phyloP scores from a whole-genome alignment of 23 red algal genomes.

The Pyropia haitanensis region DNA sequence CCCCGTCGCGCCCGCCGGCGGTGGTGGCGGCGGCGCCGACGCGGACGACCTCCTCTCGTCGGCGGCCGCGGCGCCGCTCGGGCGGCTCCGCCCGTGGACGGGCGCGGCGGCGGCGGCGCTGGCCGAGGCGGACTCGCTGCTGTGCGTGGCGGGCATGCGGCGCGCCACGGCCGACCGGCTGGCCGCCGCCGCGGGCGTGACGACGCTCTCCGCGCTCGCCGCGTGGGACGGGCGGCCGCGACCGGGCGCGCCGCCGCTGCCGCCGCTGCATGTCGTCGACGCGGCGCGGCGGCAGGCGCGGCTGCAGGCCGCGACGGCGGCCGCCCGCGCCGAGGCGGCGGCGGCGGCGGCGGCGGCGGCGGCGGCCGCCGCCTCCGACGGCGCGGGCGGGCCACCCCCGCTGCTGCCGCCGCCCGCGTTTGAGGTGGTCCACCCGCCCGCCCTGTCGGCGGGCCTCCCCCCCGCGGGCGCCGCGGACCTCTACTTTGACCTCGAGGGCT shows the following conservation, averaged over 20 bases:
- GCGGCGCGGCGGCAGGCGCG: conserved; percentile 37
- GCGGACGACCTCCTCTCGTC: too few species aligned
- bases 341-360: neutral
- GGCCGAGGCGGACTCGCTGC: conserved; percentile 16
- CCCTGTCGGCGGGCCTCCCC: conserved; percentile 11
- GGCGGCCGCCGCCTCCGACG: neutral
- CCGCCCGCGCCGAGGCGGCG: neutral
- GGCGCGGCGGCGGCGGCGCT: conserved; percentile 17
- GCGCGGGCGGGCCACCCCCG: neutral
- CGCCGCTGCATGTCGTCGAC: neutral
- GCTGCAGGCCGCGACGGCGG: conserved; percentile 25
- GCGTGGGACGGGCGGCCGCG: neutral
- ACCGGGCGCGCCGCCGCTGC: neutral
- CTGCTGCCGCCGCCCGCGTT: neutral
- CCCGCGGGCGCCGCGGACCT: conserved; percentile 18
- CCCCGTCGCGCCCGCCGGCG: too few species aligned
- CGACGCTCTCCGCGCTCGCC: conserved; percentile 16
- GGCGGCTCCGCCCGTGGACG: conserved; percentile 28
- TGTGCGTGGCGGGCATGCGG: conserved; percentile 50
- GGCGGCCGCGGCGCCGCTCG: conserved; percentile 10
- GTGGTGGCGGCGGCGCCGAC: too few species aligned
- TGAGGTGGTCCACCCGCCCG: neutral
- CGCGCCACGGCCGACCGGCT: conserved; percentile 18
- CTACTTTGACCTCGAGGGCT: conserved; percentile 71
- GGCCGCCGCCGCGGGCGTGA: neutral